Conservation (phyloP, 73 alveolate genomes). For the Paramecium pentaurelia region DNA sequence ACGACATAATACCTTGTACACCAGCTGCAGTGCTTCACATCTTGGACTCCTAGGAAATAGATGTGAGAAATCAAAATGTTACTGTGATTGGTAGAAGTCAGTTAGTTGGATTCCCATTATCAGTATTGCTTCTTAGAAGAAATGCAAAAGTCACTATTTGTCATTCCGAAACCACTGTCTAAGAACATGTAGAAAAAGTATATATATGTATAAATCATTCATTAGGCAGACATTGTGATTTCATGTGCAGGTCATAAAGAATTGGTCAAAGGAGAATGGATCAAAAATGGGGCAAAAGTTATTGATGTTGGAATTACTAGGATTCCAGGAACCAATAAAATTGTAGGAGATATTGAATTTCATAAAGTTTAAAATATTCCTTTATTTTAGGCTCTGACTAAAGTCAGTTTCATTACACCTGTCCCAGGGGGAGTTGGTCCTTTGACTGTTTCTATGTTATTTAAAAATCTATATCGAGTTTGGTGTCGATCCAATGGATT, state of each 20-base stretch:
- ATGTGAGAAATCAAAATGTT: slow-evolving; percentile 53
- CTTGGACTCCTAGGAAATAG: background rate
- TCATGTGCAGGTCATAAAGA: slow-evolving; percentile 72
- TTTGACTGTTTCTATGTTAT: slow-evolving; percentile 81
- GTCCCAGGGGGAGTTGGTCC: slow-evolving; percentile 91
- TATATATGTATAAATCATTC: background rate
- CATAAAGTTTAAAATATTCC: background rate
- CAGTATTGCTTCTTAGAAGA: slow-evolving; percentile 55
- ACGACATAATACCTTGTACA: slow-evolving; percentile 53
- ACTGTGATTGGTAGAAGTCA: slow-evolving; percentile 67
- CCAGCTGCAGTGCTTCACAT: slow-evolving; percentile 60
- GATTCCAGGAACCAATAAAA: slow-evolving; percentile 3
- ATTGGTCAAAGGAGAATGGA: slow-evolving; percentile 76
- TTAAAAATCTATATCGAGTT: slow-evolving; percentile 48
- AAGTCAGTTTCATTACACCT: slow-evolving; percentile 73
- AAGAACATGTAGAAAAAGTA: slow-evolving; percentile 55
- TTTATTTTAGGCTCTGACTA: background rate
- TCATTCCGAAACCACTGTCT: slow-evolving; percentile 57
- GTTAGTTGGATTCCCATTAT: slow-evolving; percentile 78
- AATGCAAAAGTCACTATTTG: slow-evolving; percentile 68
- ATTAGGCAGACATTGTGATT: slow-evolving; percentile 75
- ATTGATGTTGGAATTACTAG: slow-evolving; percentile 80
- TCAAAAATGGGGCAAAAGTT: slow-evolving; percentile 69
- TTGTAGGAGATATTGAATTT: slow-evolving; percentile 56
- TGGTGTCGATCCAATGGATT: slow-evolving; percentile 11